Base-by-base conservation (phyloP, 805 yeast species). In the Huiozyma naganishii region DNA sequence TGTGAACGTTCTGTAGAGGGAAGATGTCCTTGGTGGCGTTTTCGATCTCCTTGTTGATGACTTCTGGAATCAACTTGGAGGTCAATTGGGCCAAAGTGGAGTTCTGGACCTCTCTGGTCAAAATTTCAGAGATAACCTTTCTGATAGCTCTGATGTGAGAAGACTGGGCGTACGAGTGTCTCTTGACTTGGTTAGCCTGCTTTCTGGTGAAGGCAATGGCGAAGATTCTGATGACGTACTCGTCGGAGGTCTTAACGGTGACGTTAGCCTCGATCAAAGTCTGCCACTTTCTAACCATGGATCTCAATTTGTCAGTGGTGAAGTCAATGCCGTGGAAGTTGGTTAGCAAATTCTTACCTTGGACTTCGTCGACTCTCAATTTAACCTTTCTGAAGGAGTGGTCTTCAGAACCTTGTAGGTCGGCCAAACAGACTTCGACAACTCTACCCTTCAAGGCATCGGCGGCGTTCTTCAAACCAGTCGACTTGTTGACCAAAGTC, bases 271-370 rank as follows among this genome's bases (percentile, higher is more conserved):
- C 97, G 62, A 89, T 94, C 71, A 89, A 78, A 55, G 96, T 80
- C 79, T 89, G 97, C 97, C 97, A 90, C 74, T 90, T 89, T 81
- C 97, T 86, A 54, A 89, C 97, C 71, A 90, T 79, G 48, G 96
- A 88, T 77, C 95, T 85, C 68, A 90, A 76, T 79, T 89, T 90
- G 79, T 89, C 97, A 58, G 95, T 77, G 67, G 97, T 89, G 82
- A 89, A 88, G 77, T 88, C 95, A 72, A 89, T 73, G 66, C 97
- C 97, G 79, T 89, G 96, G 92, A 89, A 89, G 92, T 89, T 89
- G 78, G 97, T 89, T 69, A 89, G 79, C 67, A 89, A 79, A 82
- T 88, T 87, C 77, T 87, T 86, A 76, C 97, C 97, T 77, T 90
- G 96, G 61, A 89, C 95, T 76, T 90, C 97, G 66, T 89, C 97